Evolutionary conservation across 78 protist genomes (phyloP), one percentile per base, ranked within the genome.

Genomic region (Tieghemostelium lacteum): DNA sequence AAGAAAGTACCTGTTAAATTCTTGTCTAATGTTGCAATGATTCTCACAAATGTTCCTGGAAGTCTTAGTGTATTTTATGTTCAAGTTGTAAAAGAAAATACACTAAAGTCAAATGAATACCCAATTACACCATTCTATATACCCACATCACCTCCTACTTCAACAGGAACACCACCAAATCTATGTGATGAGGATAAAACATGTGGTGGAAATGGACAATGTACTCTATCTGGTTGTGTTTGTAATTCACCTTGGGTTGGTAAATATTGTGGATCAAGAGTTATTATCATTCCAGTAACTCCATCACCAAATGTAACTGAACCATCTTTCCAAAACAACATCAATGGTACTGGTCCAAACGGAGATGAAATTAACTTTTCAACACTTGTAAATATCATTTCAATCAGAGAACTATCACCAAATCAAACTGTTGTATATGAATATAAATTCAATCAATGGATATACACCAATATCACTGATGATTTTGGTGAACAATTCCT

Each of bases 171-270:
- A 24, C 31, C 6, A 37, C 12, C 33, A 19, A 8, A 1, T 45
- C 6, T 14, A 45, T 45, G 52, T 45, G 52, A 10, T 14, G 52
- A 6, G 6, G 52, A 10, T 14, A 45, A 45, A 3, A 37, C 6
- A 10, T 45, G 52, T 45, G 10, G 36, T 37, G 45, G 1, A 37
- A 65, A 65, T 33, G 73, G 73, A 22, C 2, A 22, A 33, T 65
- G 52, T 10, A 45, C 39, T 8, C 16, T 10, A 5, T 24, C 31
- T 34, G n/a, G 12, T n/a, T 65, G 73, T 39, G 3, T 37, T n/a
- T 65, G 73, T 36, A 12, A 34, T 39, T 36, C 54, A 31, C 73
- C 73, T 5, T 65, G 52, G 49, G 22, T 36, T 36, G 73, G 73
- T 65, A 3, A 16, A 33, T 42, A 31, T 65, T 65, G 73, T 65